phyloP scores from a whole-genome alignment of 495 filamentous ascomycete species.

The Talaromyces trachyspermus region DNA sequence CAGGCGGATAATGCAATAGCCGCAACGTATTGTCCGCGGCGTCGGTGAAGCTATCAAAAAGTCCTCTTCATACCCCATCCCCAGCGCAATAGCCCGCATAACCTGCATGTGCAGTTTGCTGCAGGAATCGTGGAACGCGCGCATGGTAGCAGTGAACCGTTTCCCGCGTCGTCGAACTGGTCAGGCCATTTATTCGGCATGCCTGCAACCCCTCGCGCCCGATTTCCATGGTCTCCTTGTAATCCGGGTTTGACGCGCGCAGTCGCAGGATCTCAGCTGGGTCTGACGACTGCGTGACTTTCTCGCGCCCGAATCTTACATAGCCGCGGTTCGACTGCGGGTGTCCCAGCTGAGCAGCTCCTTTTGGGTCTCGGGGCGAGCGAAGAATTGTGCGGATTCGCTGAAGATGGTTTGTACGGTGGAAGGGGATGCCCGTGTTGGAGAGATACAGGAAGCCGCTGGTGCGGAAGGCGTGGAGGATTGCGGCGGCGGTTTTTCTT shows the following conservation, averaged over 20 bases:
- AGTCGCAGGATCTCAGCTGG: constrained; percentile 50
- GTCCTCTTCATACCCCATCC: constrained; percentile 60
- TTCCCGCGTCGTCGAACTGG: constrained; percentile 51
- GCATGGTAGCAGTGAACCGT: constrained; percentile 66
- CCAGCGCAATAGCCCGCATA: constrained; percentile 84
- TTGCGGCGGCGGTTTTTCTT: constrained; percentile 57
- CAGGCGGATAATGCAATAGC: constrained; percentile 81
- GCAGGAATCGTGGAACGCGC: constrained; percentile 62
- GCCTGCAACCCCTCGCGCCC: constrained; percentile 63
- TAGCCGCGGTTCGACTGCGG: constrained; percentile 76
- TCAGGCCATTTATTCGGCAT: constrained; percentile 78
- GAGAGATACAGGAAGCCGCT: constrained; percentile 90
- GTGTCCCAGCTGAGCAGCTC: constrained; percentile 62
- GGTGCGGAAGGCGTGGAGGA: constrained; percentile 73
- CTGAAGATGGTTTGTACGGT: constrained; percentile 57
- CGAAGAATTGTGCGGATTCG: constrained; percentile 72
- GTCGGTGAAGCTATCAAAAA: constrained; percentile 73
- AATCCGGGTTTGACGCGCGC: constrained; percentile 56
- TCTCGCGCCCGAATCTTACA: constrained; percentile 67
- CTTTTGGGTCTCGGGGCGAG: constrained; percentile 61
- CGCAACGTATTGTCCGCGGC: constrained; percentile 78
- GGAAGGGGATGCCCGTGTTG: constrained; percentile 60
- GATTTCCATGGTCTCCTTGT: constrained; percentile 83
- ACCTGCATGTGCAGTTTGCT: constrained; percentile 68
- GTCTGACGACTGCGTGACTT: constrained; percentile 55